phyloP scores from a whole-genome alignment of 768 basidiomycete genomes.

The Suillus lakei region DNA sequence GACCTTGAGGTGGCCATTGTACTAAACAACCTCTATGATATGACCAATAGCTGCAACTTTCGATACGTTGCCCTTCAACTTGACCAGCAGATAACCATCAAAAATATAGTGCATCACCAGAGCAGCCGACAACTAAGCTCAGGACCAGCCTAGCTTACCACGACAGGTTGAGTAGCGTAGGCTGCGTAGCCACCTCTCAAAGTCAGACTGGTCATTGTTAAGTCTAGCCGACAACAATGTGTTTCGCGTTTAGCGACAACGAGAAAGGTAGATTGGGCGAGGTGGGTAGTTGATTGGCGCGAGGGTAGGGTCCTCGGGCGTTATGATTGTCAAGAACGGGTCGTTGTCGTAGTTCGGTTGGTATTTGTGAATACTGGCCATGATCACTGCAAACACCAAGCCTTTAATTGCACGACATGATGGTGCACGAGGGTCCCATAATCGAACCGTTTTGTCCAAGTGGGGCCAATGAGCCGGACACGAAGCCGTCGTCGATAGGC shows the following conservation, averaged over 20 bases:
- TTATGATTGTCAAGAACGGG: too few species aligned
- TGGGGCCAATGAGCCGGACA: slow-evolving; percentile 93
- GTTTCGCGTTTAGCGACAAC: slow-evolving; percentile 91
- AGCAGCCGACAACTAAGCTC: slow-evolving; percentile 60
- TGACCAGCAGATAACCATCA: slow-evolving; percentile 84
- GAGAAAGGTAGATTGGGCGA: slow-evolving; percentile 78
- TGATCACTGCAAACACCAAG: slow-evolving; percentile 83
- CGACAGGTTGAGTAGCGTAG: too few species aligned
- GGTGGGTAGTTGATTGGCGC: slow-evolving; percentile 81
- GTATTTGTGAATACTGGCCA: slow-evolving; percentile 85
- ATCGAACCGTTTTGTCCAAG: slow-evolving; percentile 94
- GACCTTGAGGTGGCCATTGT: background rate
- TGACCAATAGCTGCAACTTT: background rate
- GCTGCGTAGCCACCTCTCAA: too few species aligned
- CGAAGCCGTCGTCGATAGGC: slow-evolving; percentile 92
- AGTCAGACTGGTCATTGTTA: too few species aligned
- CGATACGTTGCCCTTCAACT: slow-evolving; percentile 64
- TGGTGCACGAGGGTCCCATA: slow-evolving; percentile 91
- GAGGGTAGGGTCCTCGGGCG: slow-evolving; percentile 81
- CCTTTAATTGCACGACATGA: too few species aligned
- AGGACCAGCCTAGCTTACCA: too few species aligned
- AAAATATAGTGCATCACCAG: slow-evolving; percentile 84
- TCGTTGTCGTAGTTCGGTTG: slow-evolving; percentile 87
- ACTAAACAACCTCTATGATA: background rate
- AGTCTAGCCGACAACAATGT: slow-evolving; percentile 55